Conservation (phyloP, 306 rosid genomes). For the Parietaria judaica region DNA sequence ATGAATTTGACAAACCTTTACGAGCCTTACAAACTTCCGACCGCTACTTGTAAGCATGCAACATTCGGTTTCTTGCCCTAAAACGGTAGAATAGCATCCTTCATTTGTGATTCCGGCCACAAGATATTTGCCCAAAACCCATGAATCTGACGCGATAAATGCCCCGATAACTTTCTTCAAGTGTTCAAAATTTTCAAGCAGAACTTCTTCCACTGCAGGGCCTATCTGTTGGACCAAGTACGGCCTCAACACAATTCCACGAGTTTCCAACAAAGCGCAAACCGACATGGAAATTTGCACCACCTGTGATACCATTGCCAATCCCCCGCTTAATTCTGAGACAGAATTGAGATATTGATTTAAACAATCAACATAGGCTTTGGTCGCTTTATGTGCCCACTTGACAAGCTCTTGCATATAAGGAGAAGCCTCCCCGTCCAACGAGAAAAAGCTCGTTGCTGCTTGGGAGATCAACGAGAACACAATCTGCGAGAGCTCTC, state of each 20-base stretch:
- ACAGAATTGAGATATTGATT: constrained; percentile 31
- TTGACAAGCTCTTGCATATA: constrained; percentile 37
- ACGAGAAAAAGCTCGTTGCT: constrained; percentile 40
- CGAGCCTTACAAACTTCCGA: constrained; percentile 45
- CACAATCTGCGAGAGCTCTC: constrained; percentile 48
- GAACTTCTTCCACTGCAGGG: constrained; percentile 51
- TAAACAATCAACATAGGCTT: constrained; percentile 37
- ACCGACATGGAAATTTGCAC: constrained; percentile 34
- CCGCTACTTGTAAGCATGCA: constrained; percentile 68
- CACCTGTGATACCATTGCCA: constrained; percentile 37
- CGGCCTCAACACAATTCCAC: constrained; percentile 37
- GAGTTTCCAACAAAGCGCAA: constrained; percentile 57
- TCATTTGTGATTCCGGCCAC: constrained; percentile 44
- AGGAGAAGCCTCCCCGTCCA: constrained; percentile 48
- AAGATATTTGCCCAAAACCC: constrained; percentile 60
- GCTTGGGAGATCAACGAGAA: constrained; percentile 71
- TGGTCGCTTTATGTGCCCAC: constrained; percentile 48
- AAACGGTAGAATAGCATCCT: constrained; percentile 27
- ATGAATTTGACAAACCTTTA: constrained; percentile 42
- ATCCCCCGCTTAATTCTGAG: constrained; percentile 36
- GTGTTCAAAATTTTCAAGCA: constrained; percentile 43
- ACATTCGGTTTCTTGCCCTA: constrained; percentile 39
- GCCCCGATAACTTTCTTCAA: constrained; percentile 45
- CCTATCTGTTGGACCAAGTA: constrained; percentile 36
- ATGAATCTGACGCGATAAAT: constrained; percentile 50